Evolutionary conservation across 805 yeast genomes (phyloP).

Genomic region (Candida manassasensis): DNA sequence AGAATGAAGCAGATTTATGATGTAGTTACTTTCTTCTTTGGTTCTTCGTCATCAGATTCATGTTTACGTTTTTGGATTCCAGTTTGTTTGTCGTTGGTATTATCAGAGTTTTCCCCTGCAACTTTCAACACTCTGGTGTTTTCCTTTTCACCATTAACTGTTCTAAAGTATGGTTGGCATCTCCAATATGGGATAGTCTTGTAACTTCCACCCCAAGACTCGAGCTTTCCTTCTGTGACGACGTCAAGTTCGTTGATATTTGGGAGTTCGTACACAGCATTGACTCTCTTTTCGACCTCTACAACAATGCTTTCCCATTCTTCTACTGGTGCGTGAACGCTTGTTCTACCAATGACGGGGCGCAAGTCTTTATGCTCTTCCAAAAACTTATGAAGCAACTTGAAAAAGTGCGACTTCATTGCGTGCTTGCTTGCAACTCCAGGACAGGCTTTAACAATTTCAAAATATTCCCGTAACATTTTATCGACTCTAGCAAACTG

Average conservation of each 20-base stretch:
- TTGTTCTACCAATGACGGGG: constrained; percentile 56
- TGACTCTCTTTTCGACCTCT: constrained; percentile 65
- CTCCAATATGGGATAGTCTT: constrained; percentile 90
- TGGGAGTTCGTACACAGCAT: constrained; percentile 45
- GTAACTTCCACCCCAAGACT: constrained; percentile 78
- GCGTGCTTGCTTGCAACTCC: constrained; percentile 75
- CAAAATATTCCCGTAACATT: constrained; percentile 81
- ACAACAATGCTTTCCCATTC: constrained; percentile 51
- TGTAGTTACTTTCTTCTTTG: background rate
- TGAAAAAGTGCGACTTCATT: constrained; percentile 91
- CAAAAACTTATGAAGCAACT: constrained; percentile 76
- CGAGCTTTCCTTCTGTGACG: constrained; percentile 48
- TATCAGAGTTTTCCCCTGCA: constrained; percentile 39
- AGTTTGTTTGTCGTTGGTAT: constrained; percentile 3
- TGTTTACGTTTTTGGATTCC: constrained; percentile 1
- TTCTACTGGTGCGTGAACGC: constrained; percentile 33
- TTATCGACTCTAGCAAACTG: constrained; percentile 84
- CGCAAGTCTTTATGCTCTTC: constrained; percentile 74
- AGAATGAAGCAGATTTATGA: too few relatives aligned
- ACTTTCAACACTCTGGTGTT: constrained; percentile 33
- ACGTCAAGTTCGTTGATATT: constrained; percentile 55
- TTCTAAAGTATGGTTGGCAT: constrained; percentile 91
- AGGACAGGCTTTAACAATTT: constrained; percentile 59
- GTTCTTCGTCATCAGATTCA: background rate
- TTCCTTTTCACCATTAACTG: constrained; percentile 68